A percentile compares a stretch with the other conserved stretches of the same genome.
These are phyloP conservation scores for Pisolithus orientalis DNA, from an alignment of 768 basidiomycete genomes.

Conservation along the genomic window DNA sequence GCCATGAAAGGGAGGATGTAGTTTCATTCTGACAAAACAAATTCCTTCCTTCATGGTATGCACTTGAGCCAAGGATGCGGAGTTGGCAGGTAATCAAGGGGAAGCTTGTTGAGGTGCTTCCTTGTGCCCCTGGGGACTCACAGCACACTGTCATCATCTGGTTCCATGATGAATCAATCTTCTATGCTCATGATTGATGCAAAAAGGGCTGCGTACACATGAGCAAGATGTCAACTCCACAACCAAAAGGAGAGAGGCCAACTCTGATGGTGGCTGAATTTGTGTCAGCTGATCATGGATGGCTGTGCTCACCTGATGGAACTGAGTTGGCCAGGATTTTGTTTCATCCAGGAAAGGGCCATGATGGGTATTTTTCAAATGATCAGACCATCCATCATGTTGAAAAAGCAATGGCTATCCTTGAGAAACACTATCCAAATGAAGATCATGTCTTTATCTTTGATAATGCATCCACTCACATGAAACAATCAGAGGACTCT, in stretches of 20 bases:
- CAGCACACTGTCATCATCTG: too few species aligned
- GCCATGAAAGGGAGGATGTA: slow-evolving; percentile 28
- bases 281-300: not conserved
- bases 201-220: too few species aligned
- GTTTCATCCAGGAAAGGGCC: slow-evolving; percentile 22
- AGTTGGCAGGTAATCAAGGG: slow-evolving; percentile 25
- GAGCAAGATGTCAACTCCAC: too few species aligned
- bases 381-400: slow-evolving; percentile 11
- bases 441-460: slow-evolving; percentile 19
- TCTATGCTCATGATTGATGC: too few species aligned
- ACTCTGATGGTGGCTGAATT: too few species aligned
- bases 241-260: too few species aligned
- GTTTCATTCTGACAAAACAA: slow-evolving; percentile 18
- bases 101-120: slow-evolving; percentile 3
- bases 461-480: slow-evolving; percentile 21
- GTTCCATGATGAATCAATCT: too few species aligned
- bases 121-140: too few species aligned
- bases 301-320: slow-evolving; percentile 14
- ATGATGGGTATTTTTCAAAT: slow-evolving; percentile 24
- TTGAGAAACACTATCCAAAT: slow-evolving; percentile 21
- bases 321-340: slow-evolving; percentile 9
- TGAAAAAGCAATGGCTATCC: slow-evolving; percentile 17
- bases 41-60: slow-evolving; percentile 15
- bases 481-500: slow-evolving; percentile 16
- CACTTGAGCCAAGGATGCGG: slow-evolving; percentile 12